Base-by-base conservation (phyloP, 1,284 basidiomycete genomes). In the Ustilago crameri region DNA sequence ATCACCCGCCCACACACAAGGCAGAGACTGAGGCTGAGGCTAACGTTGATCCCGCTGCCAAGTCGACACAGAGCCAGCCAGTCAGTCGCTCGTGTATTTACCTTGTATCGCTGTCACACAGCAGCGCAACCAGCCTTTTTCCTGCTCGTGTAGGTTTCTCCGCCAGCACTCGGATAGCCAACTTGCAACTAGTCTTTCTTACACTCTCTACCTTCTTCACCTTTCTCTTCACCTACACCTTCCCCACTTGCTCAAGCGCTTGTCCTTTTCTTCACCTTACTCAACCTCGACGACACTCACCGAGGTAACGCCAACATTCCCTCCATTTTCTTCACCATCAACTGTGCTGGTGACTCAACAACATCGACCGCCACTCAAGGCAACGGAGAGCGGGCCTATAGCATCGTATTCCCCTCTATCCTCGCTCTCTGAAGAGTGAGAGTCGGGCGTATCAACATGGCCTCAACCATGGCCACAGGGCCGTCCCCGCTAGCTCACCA, bases 401-500 rank as follows among this genome's bases (percentile, higher is more conserved):
- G 38, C 38, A 9, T 9, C 15, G 9, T 40, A n/a, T 18, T 3
- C 15, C 14, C 38, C 38, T 15, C 38, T 18, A n/a, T n/a, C 38
- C 5, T 40, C 38, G 14, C 38, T 40, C 38, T n/a, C n/a, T n/a
- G n/a, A n/a, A n/a, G n/a, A n/a, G n/a, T n/a, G 20, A 42, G 18
- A 41, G 27, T n/a, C 9, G 18, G 35, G 41, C 24, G n/a, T 42
- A 42, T 18, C 32, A 51, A 22, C 10, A 63, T 62, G 66, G 51
- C 66, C 32, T 62, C 66, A 40, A 69, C 59, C 44, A 63, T 69
- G 66, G 51, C 66, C 20, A 69, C 66, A 5, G 51, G 47, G 34
- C 58, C 54, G 12, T 57, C 66, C 12, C 38, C 66, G 5, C 40
- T 56, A 26, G 42, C 53, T 15, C 65, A 68, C 22, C 59, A 62